Evolutionary conservation across 441 rosid species (phyloP), one percentile per base, ranked within the genome.

Genomic region (Flueggea neowawraea): DNA sequence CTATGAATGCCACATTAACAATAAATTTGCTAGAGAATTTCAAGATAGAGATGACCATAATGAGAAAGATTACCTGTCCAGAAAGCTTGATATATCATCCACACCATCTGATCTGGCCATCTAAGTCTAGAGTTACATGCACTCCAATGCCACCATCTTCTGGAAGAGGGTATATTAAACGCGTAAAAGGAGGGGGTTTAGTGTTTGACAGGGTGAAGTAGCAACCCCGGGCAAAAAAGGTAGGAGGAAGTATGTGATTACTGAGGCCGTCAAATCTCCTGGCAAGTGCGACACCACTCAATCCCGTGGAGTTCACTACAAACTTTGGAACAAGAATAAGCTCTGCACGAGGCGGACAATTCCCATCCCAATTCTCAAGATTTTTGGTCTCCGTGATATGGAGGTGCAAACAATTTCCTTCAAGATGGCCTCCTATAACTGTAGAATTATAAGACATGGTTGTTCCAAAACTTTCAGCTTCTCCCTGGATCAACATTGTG

Each of bases 91-190:
- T 61, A 68, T 54, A 39, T 88, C 91, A 31, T 82, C 87, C 51
- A 62, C 31, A 69, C 82, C 76, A 51, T 75, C 52, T 93, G 56
- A 87, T 80, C 69, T 82, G 82, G 56, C 93, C 95, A 67, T 84
- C 87, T 77, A 93, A 82, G 80, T 90, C 98, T 63, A 93, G 63
- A 60, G 96, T 88, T 64, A 90, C 92, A 72, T 93, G 97, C 62
- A 90, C 92, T 55, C 98, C 96, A 28, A 93, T 78, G 61, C 98
- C 97, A 52, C 96, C 97, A 69, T 85, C 89, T 82, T 90, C 97
- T 0, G 98, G 96, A 47, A 90, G 65, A 28, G 97, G 96, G 74
- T 93, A 90, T 78, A 93, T 83, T 76, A 90, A 80, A 53, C 64
- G 87, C 44, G 69, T 60, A 66, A 93, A 93, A 61, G 91, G 89